Evolutionary conservation across 2,329 filamentous ascomycete genomes (phyloP), one percentile per base, ranked within the genome.

Genomic region (Phaeomoniella chlamydospora): DNA sequence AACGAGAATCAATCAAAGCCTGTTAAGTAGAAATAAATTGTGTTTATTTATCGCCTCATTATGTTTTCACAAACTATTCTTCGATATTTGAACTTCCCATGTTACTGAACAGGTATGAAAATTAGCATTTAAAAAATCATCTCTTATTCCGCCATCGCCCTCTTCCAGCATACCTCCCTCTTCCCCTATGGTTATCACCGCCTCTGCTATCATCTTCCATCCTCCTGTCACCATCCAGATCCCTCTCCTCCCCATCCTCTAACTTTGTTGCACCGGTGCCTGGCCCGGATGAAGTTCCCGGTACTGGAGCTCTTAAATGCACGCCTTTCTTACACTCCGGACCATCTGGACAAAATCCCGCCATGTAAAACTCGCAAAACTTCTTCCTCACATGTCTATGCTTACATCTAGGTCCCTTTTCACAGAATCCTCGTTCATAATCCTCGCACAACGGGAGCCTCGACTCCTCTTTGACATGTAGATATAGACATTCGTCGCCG

Each of bases 401-500:
- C 15, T 80, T 76, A 58, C 90, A 98, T 40, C 73, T 62, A 1
- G 87, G 86, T 0, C 90, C 90, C 6, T 96, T 70, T 13, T 85
- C 84, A 51, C 90, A 98, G 64, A 96, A 96, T 2, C 90, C 90
- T 47, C 80, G 77, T 42, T 94, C 86, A 64, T 94, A 98, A 59
- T 92, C 83, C 44, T 85, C 83, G 49, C 86, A 93, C 1, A 82
- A 77, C 16, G 77, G 83, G 48, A 84, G 65, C 51, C 84, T 78
- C 41, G 80, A 77, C 54, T 84, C 72, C 34, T 86, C 81, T 49
- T 90, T 84, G 49, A 92, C 81, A 60, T 94, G 85, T 33, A 93
- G 75, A 56, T 93, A 94, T 4, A 93, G 67, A 53, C 90, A 98
- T 61, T 98, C 90, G 58, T 96, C 88, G 46, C 88, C 90, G 61